Evolutionary conservation across 768 basidiomycete genomes (phyloP), one percentile per base, ranked within the genome.

Genomic region (Podaxis sp.): DNA sequence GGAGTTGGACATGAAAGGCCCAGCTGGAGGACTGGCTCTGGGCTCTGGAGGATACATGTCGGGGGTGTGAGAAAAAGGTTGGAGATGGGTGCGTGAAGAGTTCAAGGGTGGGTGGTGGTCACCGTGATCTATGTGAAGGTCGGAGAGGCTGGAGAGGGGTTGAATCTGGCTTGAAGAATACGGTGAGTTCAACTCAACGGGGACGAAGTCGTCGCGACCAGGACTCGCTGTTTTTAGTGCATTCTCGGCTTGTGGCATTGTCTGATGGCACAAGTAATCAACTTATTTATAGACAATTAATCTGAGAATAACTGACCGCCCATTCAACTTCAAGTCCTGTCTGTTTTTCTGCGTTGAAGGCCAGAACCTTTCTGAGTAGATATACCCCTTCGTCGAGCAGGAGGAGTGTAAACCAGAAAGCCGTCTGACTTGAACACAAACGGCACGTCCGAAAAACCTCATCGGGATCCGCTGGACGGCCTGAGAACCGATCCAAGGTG

Each of bases 31-130:
- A 44, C 38, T 21, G 18, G 59, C 2, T 10, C n/a, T 35, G 18
- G 50, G 40, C 40, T 42, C 59, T 25, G 40, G 59, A 6, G 59
- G 51, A 16, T 60, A 46, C 50, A 51, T 52, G 58, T 42, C 36
- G 14, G 16, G n/a, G 16, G 18, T 40, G 9, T 42, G 47, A 51
- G 13, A 40, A 37, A 42, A 51, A 23, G 59, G 51, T 27, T 52
- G 42, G 35, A 47, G 59, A 5, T 53, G 59, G 16, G 59, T 53
- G 21, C 32, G 59, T 35, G 59, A 60, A 36, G 50, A 35, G 18
- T 53, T 60, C 35, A 51, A 35, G 36, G 46, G 11, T 10, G 58
- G 42, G n/a, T 59, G 23, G 40, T 60, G 27, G 51, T 46, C 59
- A 35, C 42, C 25, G 38, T 36, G 51, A 44, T 60, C 28, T n/a